These are phyloP conservation scores for Herpetomonas samuelpessoai DNA, from an alignment of 208 protist genomes.

Conservation along the genomic window DNA sequence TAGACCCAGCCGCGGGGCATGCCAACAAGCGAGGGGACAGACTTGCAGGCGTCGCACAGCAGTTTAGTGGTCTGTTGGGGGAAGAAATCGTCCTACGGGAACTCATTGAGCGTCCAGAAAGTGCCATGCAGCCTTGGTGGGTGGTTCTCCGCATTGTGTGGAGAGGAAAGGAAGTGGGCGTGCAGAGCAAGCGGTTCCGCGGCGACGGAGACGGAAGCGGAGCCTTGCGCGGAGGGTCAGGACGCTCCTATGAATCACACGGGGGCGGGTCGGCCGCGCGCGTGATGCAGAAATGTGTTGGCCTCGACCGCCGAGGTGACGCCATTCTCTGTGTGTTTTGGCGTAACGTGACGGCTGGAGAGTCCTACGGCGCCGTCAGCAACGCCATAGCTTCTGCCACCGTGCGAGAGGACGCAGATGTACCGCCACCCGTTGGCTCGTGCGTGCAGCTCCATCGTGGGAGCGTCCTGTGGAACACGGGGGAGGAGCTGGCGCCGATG, in stretches of 20 bases:
- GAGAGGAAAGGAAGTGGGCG: constrained; percentile 30
- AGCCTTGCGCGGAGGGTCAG: too few relatives aligned
- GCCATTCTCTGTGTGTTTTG: constrained; percentile 32
- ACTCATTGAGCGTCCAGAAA: constrained; percentile 30
- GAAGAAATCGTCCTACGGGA: constrained; percentile 31
- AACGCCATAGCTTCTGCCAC: too few relatives aligned
- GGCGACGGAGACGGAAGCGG: not conserved
- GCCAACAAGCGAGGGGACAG: too few relatives aligned
- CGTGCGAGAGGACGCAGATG: constrained; percentile 8
- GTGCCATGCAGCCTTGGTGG: constrained; percentile 35
- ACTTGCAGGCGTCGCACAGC: too few relatives aligned
- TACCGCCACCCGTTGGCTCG: constrained; percentile 27
- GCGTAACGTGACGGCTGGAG: not conserved
- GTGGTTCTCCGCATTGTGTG: constrained; percentile 55
- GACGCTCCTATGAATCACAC: too few relatives aligned
- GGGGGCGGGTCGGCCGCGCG: constrained; percentile 15
- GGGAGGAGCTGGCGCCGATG: constrained; percentile 23
- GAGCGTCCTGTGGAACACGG: constrained; percentile 26
- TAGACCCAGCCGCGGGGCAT: too few relatives aligned
- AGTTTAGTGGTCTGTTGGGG: not conserved
- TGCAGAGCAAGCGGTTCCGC: constrained; percentile 4
- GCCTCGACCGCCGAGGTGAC: constrained; percentile 53
- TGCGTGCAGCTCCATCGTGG: constrained; percentile 24
- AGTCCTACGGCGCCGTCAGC: too few relatives aligned
- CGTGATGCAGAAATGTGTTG: constrained; percentile 35